Percentiles rank a stretch among this genome's conserved stretches.
Evolutionary conservation across 1,284 basidiomycete genomes (phyloP).

Genomic region (Tilletia caries): DNA sequence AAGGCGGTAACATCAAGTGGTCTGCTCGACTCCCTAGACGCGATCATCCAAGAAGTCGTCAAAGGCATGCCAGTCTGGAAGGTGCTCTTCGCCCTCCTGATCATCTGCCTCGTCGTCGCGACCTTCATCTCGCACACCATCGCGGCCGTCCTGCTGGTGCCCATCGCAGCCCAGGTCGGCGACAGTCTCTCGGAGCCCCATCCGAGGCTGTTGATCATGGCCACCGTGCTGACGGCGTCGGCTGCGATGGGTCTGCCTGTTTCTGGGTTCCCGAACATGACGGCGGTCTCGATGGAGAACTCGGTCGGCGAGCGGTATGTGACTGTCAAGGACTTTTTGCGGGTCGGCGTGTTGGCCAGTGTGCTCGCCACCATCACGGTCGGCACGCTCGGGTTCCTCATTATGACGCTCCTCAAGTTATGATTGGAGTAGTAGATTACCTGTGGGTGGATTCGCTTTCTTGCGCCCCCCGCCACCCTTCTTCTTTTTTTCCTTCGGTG

Average conservation of each 20-base stretch:
- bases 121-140: conserved; percentile 61
- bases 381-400: conserved; percentile 44
- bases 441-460: too few species aligned
- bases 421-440: too few species aligned
- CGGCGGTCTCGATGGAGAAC: conserved; percentile 77
- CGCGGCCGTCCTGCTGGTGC: conserved; percentile 89
- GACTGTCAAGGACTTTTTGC: conserved; percentile 70
- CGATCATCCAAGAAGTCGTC: conserved; percentile 67
- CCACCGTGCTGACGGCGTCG: conserved; percentile 84
- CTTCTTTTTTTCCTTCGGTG: too few species aligned
- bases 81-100: conserved; percentile 78
- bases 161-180: conserved; percentile 89
- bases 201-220: conserved; percentile 52
- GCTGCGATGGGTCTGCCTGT: conserved; percentile 84
- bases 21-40: conserved; percentile 61
- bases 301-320: conserved; percentile 75
- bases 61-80: conserved; percentile 71
- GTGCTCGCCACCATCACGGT: conserved; percentile 69
- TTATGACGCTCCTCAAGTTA: conserved; percentile 38
- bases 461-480: too few species aligned
- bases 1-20: conserved; percentile 90
- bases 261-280: conserved; percentile 73
- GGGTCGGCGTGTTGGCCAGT: conserved; percentile 87
- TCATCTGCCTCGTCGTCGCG: conserved; percentile 75
- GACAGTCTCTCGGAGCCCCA: conserved; percentile 61